Conservation (phyloP, 179 eudicot species). For the Beta corolliflora region DNA sequence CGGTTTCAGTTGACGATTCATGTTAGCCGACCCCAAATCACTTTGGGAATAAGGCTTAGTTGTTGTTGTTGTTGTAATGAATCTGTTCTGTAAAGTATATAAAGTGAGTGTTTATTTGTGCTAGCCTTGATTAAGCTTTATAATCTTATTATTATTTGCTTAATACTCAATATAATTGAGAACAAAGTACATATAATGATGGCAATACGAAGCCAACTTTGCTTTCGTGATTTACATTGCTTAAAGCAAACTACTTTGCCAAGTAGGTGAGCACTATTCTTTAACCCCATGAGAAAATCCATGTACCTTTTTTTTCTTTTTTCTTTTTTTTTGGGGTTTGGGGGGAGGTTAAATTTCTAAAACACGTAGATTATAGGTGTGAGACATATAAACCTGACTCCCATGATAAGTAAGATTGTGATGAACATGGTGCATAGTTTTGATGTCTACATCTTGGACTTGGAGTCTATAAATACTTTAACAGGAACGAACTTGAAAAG, state of each 20-base stretch:
- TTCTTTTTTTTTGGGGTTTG: no score
- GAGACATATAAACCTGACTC: background rate
- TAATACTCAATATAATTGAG: no score
- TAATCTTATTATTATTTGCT: no score
- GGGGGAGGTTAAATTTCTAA: no score
- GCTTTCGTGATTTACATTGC: conserved; percentile 34
- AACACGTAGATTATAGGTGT: background rate
- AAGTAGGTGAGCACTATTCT: conserved; percentile 7
- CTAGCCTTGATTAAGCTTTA: conserved; percentile 19
- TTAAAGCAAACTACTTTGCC: conserved; percentile 36
- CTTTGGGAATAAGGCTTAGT: no score
- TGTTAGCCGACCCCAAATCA: no score
- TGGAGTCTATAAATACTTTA: background rate
- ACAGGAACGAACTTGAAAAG: background rate
- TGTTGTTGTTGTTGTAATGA: no score
- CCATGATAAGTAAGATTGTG: background rate
- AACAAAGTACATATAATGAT: conserved; percentile 13
- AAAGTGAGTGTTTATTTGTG: conserved; percentile 35
- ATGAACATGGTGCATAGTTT: background rate
- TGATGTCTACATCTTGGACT: no score
- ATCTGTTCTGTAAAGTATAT: conserved; percentile 39
- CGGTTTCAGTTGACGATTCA: no score
- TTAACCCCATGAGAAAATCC: background rate
- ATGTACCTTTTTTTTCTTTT: background rate
- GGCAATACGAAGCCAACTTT: conserved; percentile 23